Evolutionary conservation across 345 rosid species (phyloP).

Genomic region (Firmiana major): DNA sequence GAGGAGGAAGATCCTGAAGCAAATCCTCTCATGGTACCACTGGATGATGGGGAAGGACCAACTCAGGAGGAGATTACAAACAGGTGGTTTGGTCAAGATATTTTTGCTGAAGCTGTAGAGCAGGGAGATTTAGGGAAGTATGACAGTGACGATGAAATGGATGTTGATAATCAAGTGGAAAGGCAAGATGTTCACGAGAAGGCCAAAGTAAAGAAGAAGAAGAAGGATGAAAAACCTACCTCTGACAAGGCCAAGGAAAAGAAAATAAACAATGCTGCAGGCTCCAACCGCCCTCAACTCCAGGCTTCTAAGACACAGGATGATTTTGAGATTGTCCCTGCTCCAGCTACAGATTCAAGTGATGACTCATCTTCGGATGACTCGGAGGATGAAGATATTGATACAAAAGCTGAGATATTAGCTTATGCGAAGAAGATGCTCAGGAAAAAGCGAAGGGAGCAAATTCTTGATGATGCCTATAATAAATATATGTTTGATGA

Average conservation of each 20-base stretch:
- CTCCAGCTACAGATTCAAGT: slow-evolving; percentile 69
- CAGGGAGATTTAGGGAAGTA: slow-evolving; percentile 63
- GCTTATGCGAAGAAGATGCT: slow-evolving; percentile 92
- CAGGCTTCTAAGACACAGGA: slow-evolving; percentile 38
- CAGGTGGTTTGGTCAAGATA: slow-evolving; percentile 83
- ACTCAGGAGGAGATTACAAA: slow-evolving; percentile 68
- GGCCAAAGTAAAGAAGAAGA: slow-evolving; percentile 31
- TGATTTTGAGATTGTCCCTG: slow-evolving; percentile 82
- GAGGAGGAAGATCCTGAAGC: slow-evolving; percentile 52
- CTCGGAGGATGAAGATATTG: slow-evolving; percentile 49
- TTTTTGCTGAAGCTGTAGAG: slow-evolving; percentile 75
- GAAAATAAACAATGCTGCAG: slow-evolving; percentile 17
- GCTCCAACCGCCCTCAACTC: slow-evolving; percentile 17
- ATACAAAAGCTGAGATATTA: slow-evolving; percentile 79
- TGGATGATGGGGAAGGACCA: slow-evolving; percentile 59
- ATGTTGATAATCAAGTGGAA: slow-evolving; percentile 27
- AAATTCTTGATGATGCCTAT: slow-evolving; percentile 79
- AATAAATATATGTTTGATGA: slow-evolving; percentile 77
- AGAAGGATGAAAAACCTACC: slow-evolving; percentile 15
- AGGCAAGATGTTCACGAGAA: slow-evolving; percentile 16
- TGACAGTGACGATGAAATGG: slow-evolving; percentile 54
- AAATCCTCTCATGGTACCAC: slow-evolving; percentile 77
- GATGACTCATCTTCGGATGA: slow-evolving; percentile 79
- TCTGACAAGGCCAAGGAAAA: slow-evolving; percentile 36
- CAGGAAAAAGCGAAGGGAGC: slow-evolving; percentile 81